Evolutionary conservation across 2,329 filamentous ascomycete species (phyloP), one percentile per base, ranked within the genome.

Genomic region (Blastomyces gilchristii): DNA sequence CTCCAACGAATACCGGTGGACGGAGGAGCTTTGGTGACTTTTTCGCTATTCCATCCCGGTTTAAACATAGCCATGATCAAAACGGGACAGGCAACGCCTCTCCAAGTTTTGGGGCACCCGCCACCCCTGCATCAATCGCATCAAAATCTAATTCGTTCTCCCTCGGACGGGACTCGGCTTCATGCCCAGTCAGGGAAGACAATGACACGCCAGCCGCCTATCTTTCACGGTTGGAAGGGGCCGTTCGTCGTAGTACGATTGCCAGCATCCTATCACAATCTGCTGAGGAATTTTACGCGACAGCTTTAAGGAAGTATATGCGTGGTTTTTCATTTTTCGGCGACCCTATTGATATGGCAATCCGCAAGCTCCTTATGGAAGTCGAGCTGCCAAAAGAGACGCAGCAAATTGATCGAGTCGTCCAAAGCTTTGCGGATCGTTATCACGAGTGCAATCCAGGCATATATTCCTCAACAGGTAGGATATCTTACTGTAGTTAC

Each of bases 361-460:
- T 97, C 67, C 87, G 94, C 47, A 97, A 97, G 74, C 82, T 99
- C 58, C 81, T 99, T 62, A 96, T 97, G 89, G 92, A 97, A 72
- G 91, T 94, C 2, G 93, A 97, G 74, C 78, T 99, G 41, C 94
- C 94, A 3, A 96, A 95, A 69, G 94, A 99, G 77, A 97, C 94
- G 0, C 94, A 99, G 75, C 94, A 99, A 70, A 97, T 99, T 67
- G 94, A 99, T 75, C 85, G 94, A 61, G 94, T 94, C 62, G 79
- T 99, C 45, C 91, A 97, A 73, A 89, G 91, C 1, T 97, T 99
- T 76, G 91, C 94, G 0, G 94, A 99, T 73, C 85, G 94, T 64
- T 99, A 99, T 74, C 90, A 97, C 72, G 94, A 99, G 75, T 99
- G 94, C 77, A 99, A 99, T 70, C 94, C 94, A 2, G 93, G 94